Conservation (phyloP, 768 basidiomycete species). For the Tricholoma bakamatsutake region DNA sequence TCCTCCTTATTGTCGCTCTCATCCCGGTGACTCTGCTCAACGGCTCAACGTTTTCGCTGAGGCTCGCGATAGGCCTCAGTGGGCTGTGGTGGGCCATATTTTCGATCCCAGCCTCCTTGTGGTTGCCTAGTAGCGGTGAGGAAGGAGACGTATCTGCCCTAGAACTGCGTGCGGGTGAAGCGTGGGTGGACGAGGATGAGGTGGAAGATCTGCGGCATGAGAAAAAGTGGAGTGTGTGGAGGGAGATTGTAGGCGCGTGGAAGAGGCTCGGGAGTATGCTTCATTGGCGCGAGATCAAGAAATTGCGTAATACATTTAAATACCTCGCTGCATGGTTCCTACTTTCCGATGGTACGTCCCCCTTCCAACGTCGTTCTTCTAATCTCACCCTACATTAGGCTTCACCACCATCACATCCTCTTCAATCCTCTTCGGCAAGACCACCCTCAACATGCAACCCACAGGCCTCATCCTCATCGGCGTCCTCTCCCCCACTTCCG, state of each 20-base stretch:
- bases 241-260: constrained; percentile 71
- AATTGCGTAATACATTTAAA: constrained; percentile 77
- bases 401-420: constrained; percentile 93
- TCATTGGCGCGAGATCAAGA: constrained; percentile 61
- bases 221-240: constrained; percentile 36
- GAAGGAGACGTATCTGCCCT: neutral
- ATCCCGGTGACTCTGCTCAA: constrained; percentile 71
- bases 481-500: constrained; percentile 67
- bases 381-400: constrained; percentile 33
- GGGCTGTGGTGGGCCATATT: constrained; percentile 88
- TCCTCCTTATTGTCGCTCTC: constrained; percentile 64
- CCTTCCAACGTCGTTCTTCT: neutral
- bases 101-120: constrained; percentile 70
- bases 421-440: constrained; percentile 90
- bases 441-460: constrained; percentile 73
- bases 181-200: constrained; percentile 10
- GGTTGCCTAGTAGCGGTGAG: constrained; percentile 50
- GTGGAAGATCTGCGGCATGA: constrained; percentile 5
- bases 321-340: constrained; percentile 95
- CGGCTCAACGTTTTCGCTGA: constrained; percentile 72
- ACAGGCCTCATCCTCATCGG: constrained; percentile 77
- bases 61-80: constrained; percentile 79
- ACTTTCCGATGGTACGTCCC: constrained; percentile 72
- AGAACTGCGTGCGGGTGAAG: constrained; percentile 1
- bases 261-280: constrained; percentile 70